These are phyloP conservation scores for Penicillium nordicum DNA, from an alignment of 2,329 filamentous ascomycete species.

Conservation along the genomic window DNA sequence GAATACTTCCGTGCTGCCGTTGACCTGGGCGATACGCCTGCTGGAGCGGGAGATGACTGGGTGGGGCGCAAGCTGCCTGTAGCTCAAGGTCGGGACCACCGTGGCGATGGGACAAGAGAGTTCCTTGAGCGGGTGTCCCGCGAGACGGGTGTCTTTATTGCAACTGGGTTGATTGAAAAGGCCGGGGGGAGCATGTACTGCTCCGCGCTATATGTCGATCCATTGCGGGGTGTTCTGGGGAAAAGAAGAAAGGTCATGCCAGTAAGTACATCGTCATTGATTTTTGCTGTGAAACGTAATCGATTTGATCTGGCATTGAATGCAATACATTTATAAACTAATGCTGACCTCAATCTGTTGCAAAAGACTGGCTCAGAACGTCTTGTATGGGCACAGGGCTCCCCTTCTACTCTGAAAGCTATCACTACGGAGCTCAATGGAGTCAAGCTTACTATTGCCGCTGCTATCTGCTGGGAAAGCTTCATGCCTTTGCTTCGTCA, in stretches of 20 bases:
- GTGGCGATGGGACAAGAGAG: conserved; percentile 76
- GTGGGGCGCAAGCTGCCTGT: conserved; percentile 58
- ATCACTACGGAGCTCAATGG: conserved; percentile 77
- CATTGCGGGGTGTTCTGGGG: conserved; percentile 66
- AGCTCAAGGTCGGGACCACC: conserved; percentile 49
- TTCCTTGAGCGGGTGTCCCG: conserved; percentile 70
- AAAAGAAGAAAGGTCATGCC: conserved; percentile 94
- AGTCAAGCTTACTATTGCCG: conserved; percentile 73
- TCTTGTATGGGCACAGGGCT: conserved; percentile 84
- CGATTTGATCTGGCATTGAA: background rate
- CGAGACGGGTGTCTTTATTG: conserved; percentile 77
- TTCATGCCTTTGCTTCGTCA: conserved; percentile 90
- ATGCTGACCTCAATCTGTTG: background rate
- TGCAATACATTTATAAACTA: background rate
- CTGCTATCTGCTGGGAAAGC: conserved; percentile 95
- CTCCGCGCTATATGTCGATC: conserved; percentile 76
- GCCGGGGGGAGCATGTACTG: conserved; percentile 83
- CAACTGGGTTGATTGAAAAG: conserved; percentile 75
- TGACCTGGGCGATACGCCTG: conserved; percentile 75
- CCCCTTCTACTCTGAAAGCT: conserved; percentile 71
- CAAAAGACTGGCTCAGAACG: conserved; percentile 72
- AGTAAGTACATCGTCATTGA: conserved; percentile 45
- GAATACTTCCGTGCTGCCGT: conserved; percentile 74
- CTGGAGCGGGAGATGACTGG: conserved; percentile 71
- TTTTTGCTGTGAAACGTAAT: background rate